phyloP scores from a whole-genome alignment of 345 rosid species.

The Gossypium arboreum region DNA sequence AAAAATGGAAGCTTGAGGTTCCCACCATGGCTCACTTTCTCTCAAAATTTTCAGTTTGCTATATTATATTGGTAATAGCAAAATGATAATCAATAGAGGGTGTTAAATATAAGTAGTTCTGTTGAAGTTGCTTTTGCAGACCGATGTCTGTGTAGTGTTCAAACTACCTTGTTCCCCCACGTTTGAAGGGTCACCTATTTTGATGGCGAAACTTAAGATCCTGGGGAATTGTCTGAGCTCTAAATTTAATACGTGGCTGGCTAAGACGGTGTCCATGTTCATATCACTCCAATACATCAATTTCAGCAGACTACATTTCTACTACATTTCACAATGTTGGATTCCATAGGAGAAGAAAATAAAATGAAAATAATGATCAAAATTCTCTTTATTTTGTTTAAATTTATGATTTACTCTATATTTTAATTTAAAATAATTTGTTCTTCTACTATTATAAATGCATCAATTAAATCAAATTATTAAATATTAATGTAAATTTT shows the following conservation, averaged over 20 bases:
- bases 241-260: not conserved
- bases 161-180: not conserved
- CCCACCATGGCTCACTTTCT: slow-evolving; percentile 16
- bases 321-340: too few species aligned
- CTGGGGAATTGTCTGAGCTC: not conserved
- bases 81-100: not conserved
- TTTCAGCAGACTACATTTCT: too few species aligned
- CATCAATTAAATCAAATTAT: too few species aligned
- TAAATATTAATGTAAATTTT: too few species aligned
- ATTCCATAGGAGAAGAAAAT: too few species aligned
- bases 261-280: not conserved
- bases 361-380: too few species aligned
- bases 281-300: not conserved
- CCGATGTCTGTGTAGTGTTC: not conserved
- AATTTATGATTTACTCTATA: too few species aligned
- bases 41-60: not conserved
- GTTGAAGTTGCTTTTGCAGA: not conserved
- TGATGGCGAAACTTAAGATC: not conserved
- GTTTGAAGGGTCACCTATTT: not conserved
- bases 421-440: too few species aligned
- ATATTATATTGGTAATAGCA: too few species aligned
- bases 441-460: too few species aligned
- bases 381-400: too few species aligned
- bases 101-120: not conserved
- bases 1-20: not conserved